Evolutionary conservation across 306 rosid species (phyloP).

Genomic region (Chamaecrista fasciculata): DNA sequence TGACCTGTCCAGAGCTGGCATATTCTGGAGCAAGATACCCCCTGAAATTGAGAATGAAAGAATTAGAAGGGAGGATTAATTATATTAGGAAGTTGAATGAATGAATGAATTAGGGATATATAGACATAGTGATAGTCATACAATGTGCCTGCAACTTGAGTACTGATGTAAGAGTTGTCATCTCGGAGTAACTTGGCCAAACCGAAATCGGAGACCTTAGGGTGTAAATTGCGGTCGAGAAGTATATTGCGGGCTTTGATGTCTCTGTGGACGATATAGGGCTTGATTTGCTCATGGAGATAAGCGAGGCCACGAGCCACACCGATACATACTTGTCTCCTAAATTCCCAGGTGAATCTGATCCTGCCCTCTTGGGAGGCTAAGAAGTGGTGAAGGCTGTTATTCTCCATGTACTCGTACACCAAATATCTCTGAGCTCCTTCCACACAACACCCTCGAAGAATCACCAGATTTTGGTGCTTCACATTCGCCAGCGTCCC

Average conservation of each 20-base stretch:
- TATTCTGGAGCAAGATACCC: constrained; percentile 98
- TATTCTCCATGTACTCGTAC: constrained; percentile 88
- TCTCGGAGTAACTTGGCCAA: constrained; percentile 68
- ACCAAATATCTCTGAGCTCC: constrained; percentile 72
- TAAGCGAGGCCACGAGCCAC: constrained; percentile 72
- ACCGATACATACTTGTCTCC: constrained; percentile 59
- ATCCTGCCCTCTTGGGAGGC: constrained; percentile 51
- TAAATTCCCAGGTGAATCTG: constrained; percentile 63
- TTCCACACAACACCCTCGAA: constrained; percentile 81
- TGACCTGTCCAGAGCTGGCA: constrained; percentile 75
- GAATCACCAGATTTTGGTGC: constrained; percentile 76
- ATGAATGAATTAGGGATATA: too few species aligned
- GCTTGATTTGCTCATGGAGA: constrained; percentile 73
- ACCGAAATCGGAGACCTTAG: constrained; percentile 85
- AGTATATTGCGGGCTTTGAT: constrained; percentile 86
- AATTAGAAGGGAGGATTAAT: too few species aligned
- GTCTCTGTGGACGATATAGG: constrained; percentile 84
- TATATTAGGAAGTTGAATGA: too few species aligned
- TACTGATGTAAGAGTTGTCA: constrained; percentile 67
- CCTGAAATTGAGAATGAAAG: too few species aligned
- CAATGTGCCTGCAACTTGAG: constrained; percentile 97
- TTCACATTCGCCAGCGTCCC: constrained; percentile 62
- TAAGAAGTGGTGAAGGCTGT: constrained; percentile 65
- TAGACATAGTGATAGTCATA: constrained; percentile 33
- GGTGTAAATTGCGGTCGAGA: constrained; percentile 57